These are phyloP conservation scores for Claviceps maximensis DNA, from an alignment of 2,329 filamentous ascomycete genomes.

Conservation along the genomic window DNA sequence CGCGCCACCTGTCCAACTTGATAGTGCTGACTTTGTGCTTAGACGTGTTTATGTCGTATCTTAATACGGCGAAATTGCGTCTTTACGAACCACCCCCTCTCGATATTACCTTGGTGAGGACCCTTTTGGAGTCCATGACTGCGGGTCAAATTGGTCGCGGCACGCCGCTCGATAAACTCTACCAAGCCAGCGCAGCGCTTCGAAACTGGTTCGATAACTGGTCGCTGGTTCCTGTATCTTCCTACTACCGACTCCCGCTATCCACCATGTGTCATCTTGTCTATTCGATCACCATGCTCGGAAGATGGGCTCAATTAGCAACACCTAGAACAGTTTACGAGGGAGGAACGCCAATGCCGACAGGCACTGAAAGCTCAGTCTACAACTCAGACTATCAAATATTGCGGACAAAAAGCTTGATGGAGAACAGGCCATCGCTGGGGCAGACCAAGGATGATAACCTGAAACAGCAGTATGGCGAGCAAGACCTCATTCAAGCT, in stretches of 20 bases:
- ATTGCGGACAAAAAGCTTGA: slow-evolving; percentile 5
- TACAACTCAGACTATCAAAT: slow-evolving; percentile 14
- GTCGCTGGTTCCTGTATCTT: slow-evolving; percentile 27
- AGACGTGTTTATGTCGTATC: slow-evolving; percentile 13
- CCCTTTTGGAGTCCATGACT: slow-evolving; percentile 30
- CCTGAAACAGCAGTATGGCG: slow-evolving; percentile 9
- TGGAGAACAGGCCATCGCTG: background rate
- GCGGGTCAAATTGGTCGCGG: slow-evolving; percentile 22
- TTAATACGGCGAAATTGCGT: slow-evolving; percentile 28
- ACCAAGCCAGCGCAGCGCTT: slow-evolving; percentile 33
- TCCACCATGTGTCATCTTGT: slow-evolving; percentile 32
- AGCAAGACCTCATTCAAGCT: slow-evolving; percentile 26
- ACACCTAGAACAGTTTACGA: slow-evolving; percentile 21
- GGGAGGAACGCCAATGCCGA: slow-evolving; percentile 13
- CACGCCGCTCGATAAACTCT: slow-evolving; percentile 35
- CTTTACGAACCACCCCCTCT: slow-evolving; percentile 35
- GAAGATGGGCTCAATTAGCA: slow-evolving; percentile 36
- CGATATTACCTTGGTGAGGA: slow-evolving; percentile 26
- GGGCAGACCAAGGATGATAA: slow-evolving; percentile 2
- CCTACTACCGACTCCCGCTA: slow-evolving; percentile 34
- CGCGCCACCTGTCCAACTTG: too few species aligned
- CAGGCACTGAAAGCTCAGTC: slow-evolving; percentile 11
- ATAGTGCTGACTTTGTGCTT: background rate
- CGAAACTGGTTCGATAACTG: slow-evolving; percentile 37
- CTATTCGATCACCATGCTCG: slow-evolving; percentile 36